Evolutionary conservation across 306 rosid species (phyloP).

Genomic region (Bauhinia variegata): DNA sequence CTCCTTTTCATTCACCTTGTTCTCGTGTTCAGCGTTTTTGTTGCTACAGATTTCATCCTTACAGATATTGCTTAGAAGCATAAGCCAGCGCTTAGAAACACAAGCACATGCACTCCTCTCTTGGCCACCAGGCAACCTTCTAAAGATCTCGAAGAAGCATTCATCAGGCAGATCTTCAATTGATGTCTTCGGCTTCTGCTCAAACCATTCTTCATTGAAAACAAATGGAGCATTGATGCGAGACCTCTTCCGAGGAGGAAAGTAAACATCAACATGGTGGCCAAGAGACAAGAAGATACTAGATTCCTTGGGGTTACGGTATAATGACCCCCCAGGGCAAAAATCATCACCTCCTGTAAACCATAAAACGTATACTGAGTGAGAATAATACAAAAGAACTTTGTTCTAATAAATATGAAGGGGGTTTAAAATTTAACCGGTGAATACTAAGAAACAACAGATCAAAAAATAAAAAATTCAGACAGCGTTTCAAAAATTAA

Average conservation of each 20-base stretch:
- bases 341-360: constrained; percentile 79
- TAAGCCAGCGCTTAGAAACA: constrained; percentile 95
- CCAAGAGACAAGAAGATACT: constrained; percentile 79
- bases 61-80: constrained; percentile 68
- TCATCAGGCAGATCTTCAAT: constrained; percentile 86
- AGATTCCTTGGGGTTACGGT: constrained; percentile 77
- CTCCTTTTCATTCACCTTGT: constrained; percentile 31
- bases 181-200: constrained; percentile 63
- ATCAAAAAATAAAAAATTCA: no score
- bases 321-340: constrained; percentile 74
- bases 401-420: background rate
- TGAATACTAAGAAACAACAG: background rate
- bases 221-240: constrained; percentile 63
- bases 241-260: constrained; percentile 75
- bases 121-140: constrained; percentile 78
- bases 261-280: constrained; percentile 58
- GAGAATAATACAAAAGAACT: constrained; percentile 8
- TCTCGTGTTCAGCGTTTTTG: constrained; percentile 28
- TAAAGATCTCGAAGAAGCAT: constrained; percentile 90
- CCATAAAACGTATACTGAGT: constrained; percentile 35
- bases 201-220: constrained; percentile 52
- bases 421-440: background rate
- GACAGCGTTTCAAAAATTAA: no score
- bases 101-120: constrained; percentile 75
- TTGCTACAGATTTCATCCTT: constrained; percentile 57